Evolutionary conservation across 1,284 basidiomycete species (phyloP).

Genomic region (Trametes versicolor): DNA sequence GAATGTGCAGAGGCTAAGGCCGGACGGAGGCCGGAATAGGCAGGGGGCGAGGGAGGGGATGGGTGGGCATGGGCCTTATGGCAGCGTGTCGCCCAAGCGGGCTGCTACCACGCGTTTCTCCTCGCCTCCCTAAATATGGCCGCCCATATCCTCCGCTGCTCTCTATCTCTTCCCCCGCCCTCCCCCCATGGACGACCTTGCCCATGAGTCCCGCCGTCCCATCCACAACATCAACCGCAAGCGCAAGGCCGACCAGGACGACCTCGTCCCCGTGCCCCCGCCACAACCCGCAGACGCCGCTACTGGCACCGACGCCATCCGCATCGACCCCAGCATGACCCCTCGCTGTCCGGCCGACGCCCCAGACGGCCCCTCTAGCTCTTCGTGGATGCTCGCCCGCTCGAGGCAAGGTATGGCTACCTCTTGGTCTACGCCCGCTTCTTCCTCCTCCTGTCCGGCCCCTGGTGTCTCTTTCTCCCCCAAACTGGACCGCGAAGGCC

Average conservation of each 20-base stretch:
- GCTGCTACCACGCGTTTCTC: constrained; percentile 47
- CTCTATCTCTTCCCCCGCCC: constrained; percentile 41
- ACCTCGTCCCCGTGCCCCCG: constrained; percentile 40
- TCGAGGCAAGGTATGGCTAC: constrained; percentile 33
- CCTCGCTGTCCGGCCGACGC: constrained; percentile 49
- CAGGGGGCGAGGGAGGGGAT: constrained; percentile 12
- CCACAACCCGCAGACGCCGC: constrained; percentile 42
- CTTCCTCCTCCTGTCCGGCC: constrained; percentile 44
- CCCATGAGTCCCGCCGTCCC: constrained; percentile 51
- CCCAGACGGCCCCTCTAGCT: constrained; percentile 37
- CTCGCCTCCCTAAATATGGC: constrained; percentile 47
- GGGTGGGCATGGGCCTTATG: constrained; percentile 30
- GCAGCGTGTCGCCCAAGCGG: constrained; percentile 44
- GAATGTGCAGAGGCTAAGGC: constrained; percentile 11
- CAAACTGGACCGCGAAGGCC: constrained; percentile 40
- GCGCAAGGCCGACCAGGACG: constrained; percentile 63
- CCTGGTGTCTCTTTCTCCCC: constrained; percentile 28
- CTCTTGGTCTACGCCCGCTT: constrained; percentile 33
- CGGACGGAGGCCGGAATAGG: constrained; percentile 10
- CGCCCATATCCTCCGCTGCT: constrained; percentile 40
- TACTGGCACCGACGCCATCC: constrained; percentile 39
- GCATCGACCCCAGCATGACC: constrained; percentile 46
- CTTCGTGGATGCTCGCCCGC: constrained; percentile 40
- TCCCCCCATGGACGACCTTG: constrained; percentile 60
- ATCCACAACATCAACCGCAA: constrained; percentile 57